A percentile compares a stretch with the other conserved stretches of the same genome.
These are phyloP conservation scores for Yamadazyma olivae DNA, from an alignment of 805 yeast genomes.

Conservation along the genomic window DNA sequence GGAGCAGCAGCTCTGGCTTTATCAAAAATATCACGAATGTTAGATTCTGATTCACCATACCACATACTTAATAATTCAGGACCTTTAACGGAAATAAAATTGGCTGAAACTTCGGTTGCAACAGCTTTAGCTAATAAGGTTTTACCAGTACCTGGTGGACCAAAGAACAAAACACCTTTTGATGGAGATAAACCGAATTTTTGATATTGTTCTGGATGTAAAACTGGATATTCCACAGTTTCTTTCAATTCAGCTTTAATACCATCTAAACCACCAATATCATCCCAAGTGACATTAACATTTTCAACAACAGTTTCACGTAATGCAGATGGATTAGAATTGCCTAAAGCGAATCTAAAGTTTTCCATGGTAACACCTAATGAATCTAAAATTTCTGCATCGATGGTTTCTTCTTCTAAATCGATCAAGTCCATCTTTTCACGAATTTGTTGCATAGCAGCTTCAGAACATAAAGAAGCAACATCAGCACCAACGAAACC, in stretches of 20 bases:
- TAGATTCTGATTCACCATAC: conserved; percentile 98
- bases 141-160: conserved; percentile 99
- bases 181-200: conserved; percentile 98
- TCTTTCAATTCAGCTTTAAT: conserved; percentile 97
- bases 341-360: conserved; percentile 96
- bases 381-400: conserved; percentile 93
- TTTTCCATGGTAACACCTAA: conserved; percentile 99
- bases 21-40: conserved; percentile 95
- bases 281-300: conserved; percentile 99
- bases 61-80: conserved; percentile 97
- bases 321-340: conserved; percentile 97
- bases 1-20: conserved; percentile 99
- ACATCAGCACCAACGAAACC: conserved; percentile 99
- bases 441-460: conserved; percentile 99
- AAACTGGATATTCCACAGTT: conserved; percentile 98
- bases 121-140: conserved; percentile 97
- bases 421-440: conserved; percentile 99
- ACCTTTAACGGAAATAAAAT: conserved; percentile 95
- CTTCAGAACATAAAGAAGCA: conserved; percentile 98
- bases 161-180: conserved; percentile 96
- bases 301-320: conserved; percentile 99
- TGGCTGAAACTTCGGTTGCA: conserved; percentile 98
- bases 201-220: conserved; percentile 98
- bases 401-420: conserved; percentile 93
- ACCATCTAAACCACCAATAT: conserved; percentile 96